These are phyloP conservation scores for Plasmopara halstedii DNA, from an alignment of 352 stramenopile species.

Conservation along the genomic window DNA sequence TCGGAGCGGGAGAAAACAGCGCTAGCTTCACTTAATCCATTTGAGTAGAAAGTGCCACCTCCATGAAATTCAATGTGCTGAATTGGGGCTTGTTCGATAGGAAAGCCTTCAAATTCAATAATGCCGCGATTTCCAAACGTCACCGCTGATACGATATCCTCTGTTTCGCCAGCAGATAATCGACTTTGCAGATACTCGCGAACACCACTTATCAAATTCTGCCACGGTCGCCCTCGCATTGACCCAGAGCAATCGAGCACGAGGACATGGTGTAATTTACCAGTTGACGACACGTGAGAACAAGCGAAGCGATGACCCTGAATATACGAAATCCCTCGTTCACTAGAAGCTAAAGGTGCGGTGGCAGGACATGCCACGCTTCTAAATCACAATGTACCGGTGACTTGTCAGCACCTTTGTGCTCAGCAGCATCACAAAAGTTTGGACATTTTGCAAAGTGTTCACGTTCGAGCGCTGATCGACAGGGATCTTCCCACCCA, in stretches of 20 bases:
- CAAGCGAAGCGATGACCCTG: slow-evolving; percentile 33
- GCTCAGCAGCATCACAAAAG: slow-evolving; percentile 26
- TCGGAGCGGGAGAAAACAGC: slow-evolving; percentile 34
- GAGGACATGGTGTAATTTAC: slow-evolving; percentile 34
- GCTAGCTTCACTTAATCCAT: slow-evolving; percentile 21
- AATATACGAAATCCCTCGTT: slow-evolving; percentile 9
- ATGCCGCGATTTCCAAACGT: slow-evolving; percentile 25
- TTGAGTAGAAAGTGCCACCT: slow-evolving; percentile 27
- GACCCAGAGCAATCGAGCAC: slow-evolving; percentile 43
- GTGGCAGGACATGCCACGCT: slow-evolving; percentile 22
- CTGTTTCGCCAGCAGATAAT: slow-evolving; percentile 6
- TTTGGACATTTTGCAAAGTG: slow-evolving; percentile 30
- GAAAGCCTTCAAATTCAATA: slow-evolving; percentile 20
- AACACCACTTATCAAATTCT: slow-evolving; percentile 10
- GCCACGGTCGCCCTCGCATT: slow-evolving; percentile 32
- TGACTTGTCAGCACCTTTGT: slow-evolving; percentile 14
- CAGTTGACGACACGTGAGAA: slow-evolving; percentile 14
- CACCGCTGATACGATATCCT: slow-evolving; percentile 35
- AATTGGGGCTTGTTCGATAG: slow-evolving; percentile 1
- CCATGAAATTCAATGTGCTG: slow-evolving; percentile 16
- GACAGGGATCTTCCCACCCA: slow-evolving; percentile 43
- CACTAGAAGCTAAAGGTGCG: not conserved
- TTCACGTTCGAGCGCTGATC: slow-evolving; percentile 15
- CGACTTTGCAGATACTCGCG: slow-evolving; percentile 27
- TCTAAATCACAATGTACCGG: slow-evolving; percentile 22